A percentile compares a stretch with the other conserved stretches of the same genome.
Conservation (phyloP, 2,329 filamentous ascomycete species). For the Stachybotrys echinatus region DNA sequence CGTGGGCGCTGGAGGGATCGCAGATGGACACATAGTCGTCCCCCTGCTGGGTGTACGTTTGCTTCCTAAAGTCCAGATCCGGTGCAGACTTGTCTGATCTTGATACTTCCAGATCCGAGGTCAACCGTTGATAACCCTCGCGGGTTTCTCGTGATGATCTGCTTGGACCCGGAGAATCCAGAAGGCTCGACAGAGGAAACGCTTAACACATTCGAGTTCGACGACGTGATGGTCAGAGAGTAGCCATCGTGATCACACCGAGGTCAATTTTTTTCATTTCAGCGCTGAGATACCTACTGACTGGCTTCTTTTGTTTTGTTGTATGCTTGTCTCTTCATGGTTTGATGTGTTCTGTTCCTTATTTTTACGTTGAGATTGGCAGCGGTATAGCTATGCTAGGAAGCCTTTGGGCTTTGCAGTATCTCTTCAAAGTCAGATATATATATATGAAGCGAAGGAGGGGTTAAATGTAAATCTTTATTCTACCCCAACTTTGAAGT, state of each 20-base stretch:
- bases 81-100: neutral
- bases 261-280: no score
- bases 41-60: constrained; percentile 21
- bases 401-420: no score
- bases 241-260: neutral
- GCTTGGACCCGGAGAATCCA: constrained; percentile 22
- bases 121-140: constrained; percentile 17
- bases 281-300: no score
- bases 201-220: constrained; percentile 20
- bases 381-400: no score
- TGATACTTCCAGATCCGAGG: constrained; percentile 12
- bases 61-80: neutral
- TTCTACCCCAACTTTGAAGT: no score
- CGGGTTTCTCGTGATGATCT: constrained; percentile 28
- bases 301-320: no score
- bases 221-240: constrained; percentile 11
- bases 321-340: no score
- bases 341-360: no score
- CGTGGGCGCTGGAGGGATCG: constrained; percentile 16
- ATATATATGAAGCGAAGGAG: no score
- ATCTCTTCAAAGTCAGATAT: no score
- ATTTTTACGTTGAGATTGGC: no score
- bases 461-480: no score
- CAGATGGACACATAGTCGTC: constrained; percentile 13
- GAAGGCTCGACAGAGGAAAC: constrained; percentile 16